Evolutionary conservation across 352 stramenopile genomes (phyloP).

Genomic region (Phytopythium delawarense): DNA sequence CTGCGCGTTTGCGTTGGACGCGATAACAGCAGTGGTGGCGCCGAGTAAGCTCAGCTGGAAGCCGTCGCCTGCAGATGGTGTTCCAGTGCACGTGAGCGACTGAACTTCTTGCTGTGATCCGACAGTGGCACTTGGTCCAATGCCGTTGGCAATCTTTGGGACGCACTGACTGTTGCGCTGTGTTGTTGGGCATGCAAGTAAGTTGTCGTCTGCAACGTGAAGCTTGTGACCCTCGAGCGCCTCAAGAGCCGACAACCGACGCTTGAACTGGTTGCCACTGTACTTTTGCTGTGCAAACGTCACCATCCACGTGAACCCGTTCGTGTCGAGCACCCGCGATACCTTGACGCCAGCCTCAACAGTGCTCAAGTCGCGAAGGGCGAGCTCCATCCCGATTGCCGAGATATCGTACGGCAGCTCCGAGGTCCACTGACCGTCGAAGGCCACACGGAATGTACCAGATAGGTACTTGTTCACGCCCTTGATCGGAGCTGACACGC

Average conservation of each 20-base stretch:
- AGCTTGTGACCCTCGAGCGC: slow-evolving; percentile 49
- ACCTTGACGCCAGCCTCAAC: slow-evolving; percentile 49
- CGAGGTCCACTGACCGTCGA: slow-evolving; percentile 80
- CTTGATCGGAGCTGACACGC: slow-evolving; percentile 51
- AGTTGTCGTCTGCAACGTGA: slow-evolving; percentile 35
- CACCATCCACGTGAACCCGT: slow-evolving; percentile 77
- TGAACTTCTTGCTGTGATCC: slow-evolving; percentile 55
- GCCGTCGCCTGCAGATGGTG: slow-evolving; percentile 12
- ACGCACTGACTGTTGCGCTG: slow-evolving; percentile 30
- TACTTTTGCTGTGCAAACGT: slow-evolving; percentile 60
- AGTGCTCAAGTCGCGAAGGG: slow-evolving; percentile 44
- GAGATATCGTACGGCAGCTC: slow-evolving; percentile 87
- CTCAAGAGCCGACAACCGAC: slow-evolving; percentile 39
- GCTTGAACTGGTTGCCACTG: slow-evolving; percentile 52
- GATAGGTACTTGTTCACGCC: slow-evolving; percentile 41
- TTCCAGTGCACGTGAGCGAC: slow-evolving; percentile 38
- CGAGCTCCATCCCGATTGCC: slow-evolving; percentile 70
- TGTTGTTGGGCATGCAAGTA: slow-evolving; percentile 54
- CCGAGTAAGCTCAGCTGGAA: slow-evolving; percentile 74
- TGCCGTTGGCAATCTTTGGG: slow-evolving; percentile 33
- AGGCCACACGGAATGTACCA: slow-evolving; percentile 88
- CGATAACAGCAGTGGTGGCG: slow-evolving; percentile 36
- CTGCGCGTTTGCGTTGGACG: slow-evolving; percentile 25
- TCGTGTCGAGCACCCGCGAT: slow-evolving; percentile 47
- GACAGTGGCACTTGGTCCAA: slow-evolving; percentile 39